Percentiles rank a stretch among this genome's conserved stretches.
Conservation (phyloP, 163 green algal genomes). For the Chlorella variabilis region DNA sequence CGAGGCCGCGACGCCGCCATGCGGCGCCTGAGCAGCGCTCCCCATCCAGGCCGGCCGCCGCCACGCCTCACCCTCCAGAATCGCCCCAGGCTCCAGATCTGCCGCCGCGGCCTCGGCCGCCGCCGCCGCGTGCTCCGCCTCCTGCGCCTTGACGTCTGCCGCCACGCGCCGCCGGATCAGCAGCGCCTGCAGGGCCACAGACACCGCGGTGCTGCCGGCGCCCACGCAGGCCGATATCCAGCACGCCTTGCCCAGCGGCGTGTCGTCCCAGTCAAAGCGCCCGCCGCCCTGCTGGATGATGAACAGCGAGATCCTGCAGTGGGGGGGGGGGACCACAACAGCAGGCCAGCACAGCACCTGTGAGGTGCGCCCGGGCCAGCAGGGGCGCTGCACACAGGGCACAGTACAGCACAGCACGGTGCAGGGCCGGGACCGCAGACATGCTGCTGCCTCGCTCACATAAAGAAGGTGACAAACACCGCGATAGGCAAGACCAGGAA, state of each 20-base stretch:
- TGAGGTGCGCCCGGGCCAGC: too few relatives aligned
- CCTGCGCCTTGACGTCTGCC: neutral
- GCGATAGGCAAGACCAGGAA: constrained; percentile 47
- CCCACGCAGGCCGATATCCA: constrained; percentile 44
- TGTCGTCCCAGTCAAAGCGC: constrained; percentile 24
- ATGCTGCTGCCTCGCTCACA: neutral
- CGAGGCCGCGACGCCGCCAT: too few relatives aligned
- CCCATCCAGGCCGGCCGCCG: too few relatives aligned
- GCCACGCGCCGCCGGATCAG: constrained; percentile 17
- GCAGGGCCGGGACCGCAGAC: too few relatives aligned
- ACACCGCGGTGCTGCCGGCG: neutral
- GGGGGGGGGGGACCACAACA: neutral
- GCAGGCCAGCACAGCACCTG: neutral
- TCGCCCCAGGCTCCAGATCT: neutral
- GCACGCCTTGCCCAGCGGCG: constrained; percentile 24
- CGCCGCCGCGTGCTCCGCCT: neutral
- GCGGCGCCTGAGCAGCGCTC: too few relatives aligned
- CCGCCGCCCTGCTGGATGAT: constrained; percentile 34
- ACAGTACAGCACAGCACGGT: too few relatives aligned
- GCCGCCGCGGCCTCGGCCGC: neutral
- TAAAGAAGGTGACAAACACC: constrained; percentile 33
- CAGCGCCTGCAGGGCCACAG: constrained; percentile 9
- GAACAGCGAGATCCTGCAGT: constrained; percentile 29
- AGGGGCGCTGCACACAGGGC: too few relatives aligned
- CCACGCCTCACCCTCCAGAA: neutral